Percentiles rank a stretch among this genome's conserved stretches.
phyloP scores from a whole-genome alignment of 2,329 filamentous ascomycete species.

The Colletotrichum sp. region DNA sequence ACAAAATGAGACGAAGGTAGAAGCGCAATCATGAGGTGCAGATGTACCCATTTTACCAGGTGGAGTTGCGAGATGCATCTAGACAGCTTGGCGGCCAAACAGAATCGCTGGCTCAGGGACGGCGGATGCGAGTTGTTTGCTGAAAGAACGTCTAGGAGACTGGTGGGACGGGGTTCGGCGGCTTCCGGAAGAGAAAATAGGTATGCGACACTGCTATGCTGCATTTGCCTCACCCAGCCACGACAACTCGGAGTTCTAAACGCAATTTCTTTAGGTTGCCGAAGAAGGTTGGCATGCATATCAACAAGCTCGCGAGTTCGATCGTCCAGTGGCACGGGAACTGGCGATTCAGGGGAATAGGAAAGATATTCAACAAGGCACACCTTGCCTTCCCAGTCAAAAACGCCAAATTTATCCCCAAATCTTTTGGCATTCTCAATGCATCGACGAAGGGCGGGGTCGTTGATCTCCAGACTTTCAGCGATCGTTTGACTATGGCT shows the following conservation, averaged over 20 bases:
- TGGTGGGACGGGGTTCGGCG: accelerated
- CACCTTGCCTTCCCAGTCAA: background rate
- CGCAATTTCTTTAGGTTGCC: background rate
- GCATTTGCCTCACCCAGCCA: background rate
- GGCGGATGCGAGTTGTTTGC: accelerated
- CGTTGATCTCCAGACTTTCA: background rate
- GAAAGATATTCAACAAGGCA: background rate
- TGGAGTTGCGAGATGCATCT: background rate
- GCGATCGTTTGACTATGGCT: background rate
- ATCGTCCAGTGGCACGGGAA: background rate
- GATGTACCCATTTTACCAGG: background rate
- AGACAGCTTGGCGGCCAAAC: background rate
- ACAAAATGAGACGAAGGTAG: too few relatives aligned
- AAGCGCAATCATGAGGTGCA: too few relatives aligned
- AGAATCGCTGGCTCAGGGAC: background rate
- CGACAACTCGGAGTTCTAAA: accelerated
- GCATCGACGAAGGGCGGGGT: accelerated
- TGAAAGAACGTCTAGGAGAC: background rate
- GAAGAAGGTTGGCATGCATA: background rate
- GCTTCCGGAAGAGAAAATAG: background rate
- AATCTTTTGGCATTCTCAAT: accelerated
- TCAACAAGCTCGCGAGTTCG: accelerated
- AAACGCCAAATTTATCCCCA: background rate
- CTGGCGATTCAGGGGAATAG: background rate
- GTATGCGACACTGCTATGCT: background rate